These are phyloP conservation scores for Fusarium sp. DNA, from an alignment of 2,329 filamentous ascomycete species.

Conservation along the genomic window DNA sequence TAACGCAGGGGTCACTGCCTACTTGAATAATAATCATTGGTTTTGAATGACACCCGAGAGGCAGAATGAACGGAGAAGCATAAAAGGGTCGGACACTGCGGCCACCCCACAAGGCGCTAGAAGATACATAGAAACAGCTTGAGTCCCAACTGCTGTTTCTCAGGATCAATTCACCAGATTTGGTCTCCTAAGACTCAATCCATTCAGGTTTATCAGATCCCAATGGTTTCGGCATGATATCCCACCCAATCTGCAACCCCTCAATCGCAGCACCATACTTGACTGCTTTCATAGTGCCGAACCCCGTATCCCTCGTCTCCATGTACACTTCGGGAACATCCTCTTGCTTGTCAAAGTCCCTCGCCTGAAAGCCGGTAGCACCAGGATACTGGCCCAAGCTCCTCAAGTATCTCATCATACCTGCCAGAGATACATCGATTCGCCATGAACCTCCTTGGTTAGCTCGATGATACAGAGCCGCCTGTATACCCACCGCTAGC, in stretches of 20 bases:
- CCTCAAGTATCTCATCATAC: slow-evolving; percentile 67
- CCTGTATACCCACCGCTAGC: slow-evolving; percentile 65
- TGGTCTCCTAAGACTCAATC: slow-evolving; percentile 18
- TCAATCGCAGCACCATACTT: slow-evolving; percentile 63
- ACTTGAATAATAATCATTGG: too few species aligned
- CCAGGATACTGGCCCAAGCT: slow-evolving; percentile 66
- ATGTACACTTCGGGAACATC: slow-evolving; percentile 55
- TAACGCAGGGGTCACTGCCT: too few species aligned
- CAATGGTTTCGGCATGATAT: slow-evolving; percentile 64
- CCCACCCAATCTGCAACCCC: slow-evolving; percentile 62
- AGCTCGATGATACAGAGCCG: slow-evolving; percentile 63
- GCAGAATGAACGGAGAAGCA: too few species aligned
- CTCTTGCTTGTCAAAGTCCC: slow-evolving; percentile 49
- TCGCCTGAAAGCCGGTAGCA: slow-evolving; percentile 57
- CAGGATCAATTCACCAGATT: too few species aligned
- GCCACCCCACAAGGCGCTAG: too few species aligned
- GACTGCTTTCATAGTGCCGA: slow-evolving; percentile 63
- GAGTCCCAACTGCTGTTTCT: too few species aligned
- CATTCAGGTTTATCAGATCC: slow-evolving; percentile 62
- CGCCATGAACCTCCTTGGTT: slow-evolving; percentile 61
- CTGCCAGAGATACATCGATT: slow-evolving; percentile 69
- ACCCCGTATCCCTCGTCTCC: slow-evolving; percentile 60
- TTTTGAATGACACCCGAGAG: too few species aligned
- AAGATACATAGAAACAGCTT: too few species aligned
- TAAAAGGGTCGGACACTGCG: too few species aligned